phyloP scores from a whole-genome alignment of 1,284 basidiomycete genomes.

The Coniferiporia sulphurascens region DNA sequence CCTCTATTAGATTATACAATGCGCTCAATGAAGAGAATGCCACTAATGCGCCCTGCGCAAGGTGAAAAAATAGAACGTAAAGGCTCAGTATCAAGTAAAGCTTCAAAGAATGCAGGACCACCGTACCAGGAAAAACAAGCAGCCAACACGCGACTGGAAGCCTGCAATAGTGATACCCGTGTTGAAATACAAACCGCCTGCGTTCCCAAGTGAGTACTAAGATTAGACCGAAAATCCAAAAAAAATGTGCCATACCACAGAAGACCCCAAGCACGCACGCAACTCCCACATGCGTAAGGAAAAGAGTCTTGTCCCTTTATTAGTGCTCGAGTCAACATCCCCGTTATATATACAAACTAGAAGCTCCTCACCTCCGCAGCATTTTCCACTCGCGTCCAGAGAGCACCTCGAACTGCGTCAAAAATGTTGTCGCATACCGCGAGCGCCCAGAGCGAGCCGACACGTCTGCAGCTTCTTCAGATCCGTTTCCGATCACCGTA shows the following conservation, averaged over 20 bases:
- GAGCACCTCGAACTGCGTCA: conserved; percentile 82
- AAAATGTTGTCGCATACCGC: conserved; percentile 65
- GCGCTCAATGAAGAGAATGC: conserved; percentile 87
- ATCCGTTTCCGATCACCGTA: no score
- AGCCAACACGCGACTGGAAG: conserved; percentile 89
- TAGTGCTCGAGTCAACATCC: not conserved
- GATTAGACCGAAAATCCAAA: no score
- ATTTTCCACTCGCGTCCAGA: conserved; percentile 80
- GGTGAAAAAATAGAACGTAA: no score
- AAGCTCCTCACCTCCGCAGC: conserved; percentile 50
- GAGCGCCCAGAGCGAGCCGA: conserved; percentile 22
- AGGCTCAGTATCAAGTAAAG: no score
- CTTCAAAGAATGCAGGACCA: not conserved
- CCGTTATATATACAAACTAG: not conserved
- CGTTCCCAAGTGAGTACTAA: conserved; percentile 22
- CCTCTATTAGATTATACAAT: conserved; percentile 78
- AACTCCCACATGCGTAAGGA: conserved; percentile 71
- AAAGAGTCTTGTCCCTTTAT: conserved; percentile 71
- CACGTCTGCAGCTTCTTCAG: no score
- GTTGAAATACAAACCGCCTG: conserved; percentile 79
- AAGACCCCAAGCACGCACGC: conserved; percentile 75
- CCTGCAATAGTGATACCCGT: conserved; percentile 79
- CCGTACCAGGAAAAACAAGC: conserved; percentile 81
- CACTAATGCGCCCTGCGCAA: conserved; percentile 67
- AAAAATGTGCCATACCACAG: not conserved